phyloP scores from a whole-genome alignment of 805 yeast genomes.

The Zygosaccharomyces siamensis region DNA sequence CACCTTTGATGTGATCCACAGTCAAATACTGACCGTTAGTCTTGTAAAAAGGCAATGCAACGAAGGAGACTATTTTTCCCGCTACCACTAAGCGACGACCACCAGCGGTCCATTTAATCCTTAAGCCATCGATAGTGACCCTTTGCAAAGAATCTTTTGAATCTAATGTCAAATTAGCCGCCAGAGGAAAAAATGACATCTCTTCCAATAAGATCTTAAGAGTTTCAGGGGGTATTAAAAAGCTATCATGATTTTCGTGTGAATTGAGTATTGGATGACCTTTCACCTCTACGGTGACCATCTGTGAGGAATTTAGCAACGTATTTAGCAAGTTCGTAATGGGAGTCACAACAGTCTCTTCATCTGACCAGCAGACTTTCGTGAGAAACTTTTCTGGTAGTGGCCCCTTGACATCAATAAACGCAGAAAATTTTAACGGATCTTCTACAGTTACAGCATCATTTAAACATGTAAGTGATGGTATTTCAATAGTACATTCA shows the following conservation, averaged over 20 bases:
- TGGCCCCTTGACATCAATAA: slow-evolving; percentile 21
- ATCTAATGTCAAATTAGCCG: slow-evolving; percentile 23
- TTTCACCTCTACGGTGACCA: slow-evolving; percentile 17
- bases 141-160: slow-evolving; percentile 32
- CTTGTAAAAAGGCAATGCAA: slow-evolving; percentile 33
- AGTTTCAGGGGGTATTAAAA: slow-evolving; percentile 17
- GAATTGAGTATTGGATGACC: slow-evolving; percentile 13
- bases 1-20: slow-evolving; percentile 40
- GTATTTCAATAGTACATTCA: slow-evolving; percentile 29
- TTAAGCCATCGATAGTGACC: slow-evolving; percentile 37
- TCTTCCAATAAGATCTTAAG: slow-evolving; percentile 16
- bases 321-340: slow-evolving; percentile 26
- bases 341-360: slow-evolving; percentile 31
- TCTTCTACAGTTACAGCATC: slow-evolving; percentile 10
- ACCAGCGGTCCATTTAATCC: slow-evolving; percentile 34
- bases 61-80: slow-evolving; percentile 36
- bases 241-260: background rate
- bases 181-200: slow-evolving; percentile 20
- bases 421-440: slow-evolving; percentile 6
- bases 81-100: slow-evolving; percentile 34
- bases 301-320: slow-evolving; percentile 21
- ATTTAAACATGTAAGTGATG: slow-evolving; percentile 20
- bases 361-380: slow-evolving; percentile 32
- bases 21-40: slow-evolving; percentile 23
- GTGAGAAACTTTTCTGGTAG: slow-evolving; percentile 25